These are phyloP conservation scores for Dactylonectria macrodidyma DNA, from an alignment of 2,329 filamentous ascomycete species.

Conservation along the genomic window DNA sequence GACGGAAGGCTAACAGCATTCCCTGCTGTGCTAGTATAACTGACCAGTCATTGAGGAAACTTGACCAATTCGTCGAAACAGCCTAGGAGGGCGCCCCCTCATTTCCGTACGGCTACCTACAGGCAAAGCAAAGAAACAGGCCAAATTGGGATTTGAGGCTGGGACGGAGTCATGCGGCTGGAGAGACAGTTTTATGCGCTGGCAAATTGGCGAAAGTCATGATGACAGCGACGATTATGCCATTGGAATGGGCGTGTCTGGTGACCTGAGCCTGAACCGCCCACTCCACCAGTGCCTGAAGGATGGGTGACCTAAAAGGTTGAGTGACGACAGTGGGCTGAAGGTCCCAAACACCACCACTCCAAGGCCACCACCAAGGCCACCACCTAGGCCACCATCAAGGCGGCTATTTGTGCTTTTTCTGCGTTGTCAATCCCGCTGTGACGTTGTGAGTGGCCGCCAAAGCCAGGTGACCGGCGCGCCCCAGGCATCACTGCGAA, in stretches of 20 bases:
- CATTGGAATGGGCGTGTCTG: conserved; percentile 42
- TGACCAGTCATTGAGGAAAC: conserved; percentile 43
- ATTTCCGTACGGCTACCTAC: background rate
- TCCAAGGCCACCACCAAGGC: conserved; percentile 15
- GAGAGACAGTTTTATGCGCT: conserved; percentile 46
- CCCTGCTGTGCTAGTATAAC: conserved; percentile 29
- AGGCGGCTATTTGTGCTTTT: conserved; percentile 12
- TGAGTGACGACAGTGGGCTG: conserved; percentile 44
- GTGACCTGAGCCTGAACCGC: conserved; percentile 44
- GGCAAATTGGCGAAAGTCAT: conserved; percentile 38
- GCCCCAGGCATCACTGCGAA: conserved; percentile 29
- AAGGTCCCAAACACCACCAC: conserved; percentile 36
- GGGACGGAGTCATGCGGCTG: conserved; percentile 44
- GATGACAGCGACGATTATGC: conserved; percentile 35
- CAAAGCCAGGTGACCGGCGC: conserved; percentile 27
- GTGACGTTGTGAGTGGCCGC: conserved; percentile 31
- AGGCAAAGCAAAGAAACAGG: conserved; percentile 37
- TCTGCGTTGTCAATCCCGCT: conserved; percentile 33
- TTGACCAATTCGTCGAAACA: conserved; percentile 34
- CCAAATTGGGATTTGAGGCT: conserved; percentile 33
- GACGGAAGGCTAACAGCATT: conserved; percentile 22
- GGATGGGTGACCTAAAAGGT: conserved; percentile 32
- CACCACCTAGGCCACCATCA: background rate
- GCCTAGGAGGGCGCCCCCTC: conserved; percentile 32
- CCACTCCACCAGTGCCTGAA: conserved; percentile 24